Evolutionary conservation across 2,329 filamentous ascomycete species (phyloP), one percentile per base, ranked within the genome.

Genomic region (Fusarium acutatum): DNA sequence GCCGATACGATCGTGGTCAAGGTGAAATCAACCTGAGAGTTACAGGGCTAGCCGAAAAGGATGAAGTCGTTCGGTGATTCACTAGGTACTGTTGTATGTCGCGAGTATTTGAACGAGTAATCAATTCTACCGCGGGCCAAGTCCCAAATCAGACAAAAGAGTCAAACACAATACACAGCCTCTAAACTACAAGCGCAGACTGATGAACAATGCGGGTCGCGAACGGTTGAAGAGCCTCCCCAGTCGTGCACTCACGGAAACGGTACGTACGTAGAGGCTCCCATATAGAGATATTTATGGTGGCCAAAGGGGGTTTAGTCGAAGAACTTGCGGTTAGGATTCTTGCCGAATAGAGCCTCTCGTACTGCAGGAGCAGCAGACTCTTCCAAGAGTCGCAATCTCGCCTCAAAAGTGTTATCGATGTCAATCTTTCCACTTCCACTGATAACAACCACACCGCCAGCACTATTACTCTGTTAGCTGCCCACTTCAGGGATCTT

Each of bases 391-490:
- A 98, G 88, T 79, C 89, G 90, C 83, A 99, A 87, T 75, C 96
- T 92, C 81, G 97, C 93, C 82, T 98, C 96, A 77, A 98, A 93
- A 62, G 96, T 98, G 87, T 99, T 98, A 89, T 98, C 95, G 83
- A 99, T 96, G 79, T 97, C 95, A 82, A 99, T 98, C 88, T 96
- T 98, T 82, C 96, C 96, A 74, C 88, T 88, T 76, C 93, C 92
- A 74, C 95, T 94, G 62, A 97, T 84, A 74, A 99, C 91, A 66
- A 89, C 82, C 65, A 97, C 88, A 78, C 96, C 96, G 69, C 96
- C 96, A 68, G 95, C 88, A 79, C 96, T 98, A 76, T 57, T 40
- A 37, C 30, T 34, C 28, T 17, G 77, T 82, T 71, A 82, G 79
- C 60, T 41, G n/a, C 30, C 32, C 18, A n/a, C 50, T 22, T 9